Evolutionary conservation across 1,284 basidiomycete species (phyloP).

Genomic region (Ustilago xerochloae): DNA sequence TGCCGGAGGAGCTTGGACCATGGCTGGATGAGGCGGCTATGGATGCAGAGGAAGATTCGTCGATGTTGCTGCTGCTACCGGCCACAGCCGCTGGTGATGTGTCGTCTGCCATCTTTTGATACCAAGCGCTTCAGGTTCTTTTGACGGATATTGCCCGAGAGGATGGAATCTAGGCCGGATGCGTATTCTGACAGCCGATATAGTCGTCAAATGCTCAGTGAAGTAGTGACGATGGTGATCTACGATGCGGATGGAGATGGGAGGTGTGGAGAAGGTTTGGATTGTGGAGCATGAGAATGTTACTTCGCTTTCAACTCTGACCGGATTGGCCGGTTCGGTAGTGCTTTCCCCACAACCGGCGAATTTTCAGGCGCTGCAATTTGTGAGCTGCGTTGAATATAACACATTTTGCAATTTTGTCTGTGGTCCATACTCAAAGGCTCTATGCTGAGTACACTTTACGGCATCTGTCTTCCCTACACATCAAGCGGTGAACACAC

Average conservation of each 20-base stretch:
- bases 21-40: not conserved
- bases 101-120: slow-evolving; percentile 15
- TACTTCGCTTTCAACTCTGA: slow-evolving; percentile 12
- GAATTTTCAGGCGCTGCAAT: not conserved
- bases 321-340: not conserved
- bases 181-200: not conserved
- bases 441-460: too few species aligned
- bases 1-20: not conserved
- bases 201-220: not conserved
- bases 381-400: not conserved
- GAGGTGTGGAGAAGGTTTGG: slow-evolving; percentile 8
- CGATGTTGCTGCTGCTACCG: not conserved
- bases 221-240: not conserved
- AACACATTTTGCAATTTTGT: not conserved
- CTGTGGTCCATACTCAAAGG: too few species aligned
- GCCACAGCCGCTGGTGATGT: not conserved
- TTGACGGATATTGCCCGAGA: too few species aligned
- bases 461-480: not conserved
- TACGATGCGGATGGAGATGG: not conserved
- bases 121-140: too few species aligned
- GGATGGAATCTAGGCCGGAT: too few species aligned
- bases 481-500: not conserved
- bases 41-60: not conserved
- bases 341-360: slow-evolving; percentile 11
- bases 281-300: not conserved